Evolutionary conservation across 2,329 filamentous ascomycete species (phyloP).

Genomic region (Huntiella moniliformis): DNA sequence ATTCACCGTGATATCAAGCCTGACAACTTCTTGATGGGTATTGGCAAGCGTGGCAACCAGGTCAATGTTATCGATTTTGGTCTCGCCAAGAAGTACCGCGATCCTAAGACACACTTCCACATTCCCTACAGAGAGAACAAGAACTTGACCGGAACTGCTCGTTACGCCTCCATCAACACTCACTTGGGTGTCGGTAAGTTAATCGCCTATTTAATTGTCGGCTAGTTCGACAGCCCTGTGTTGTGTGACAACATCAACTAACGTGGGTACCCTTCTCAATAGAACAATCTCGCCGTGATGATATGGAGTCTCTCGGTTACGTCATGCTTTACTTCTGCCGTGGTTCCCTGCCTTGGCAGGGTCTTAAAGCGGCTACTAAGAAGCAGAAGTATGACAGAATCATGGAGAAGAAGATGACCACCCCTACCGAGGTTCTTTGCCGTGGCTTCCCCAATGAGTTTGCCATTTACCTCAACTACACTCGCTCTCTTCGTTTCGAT

Average conservation of each 20-base stretch:
- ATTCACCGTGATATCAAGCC: constrained; percentile 99
- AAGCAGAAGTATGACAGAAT: constrained; percentile 99
- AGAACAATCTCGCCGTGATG: constrained; percentile 95
- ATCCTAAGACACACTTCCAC: constrained; percentile 99
- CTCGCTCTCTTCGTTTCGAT: constrained; percentile 91
- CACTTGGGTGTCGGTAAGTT: constrained; percentile 75
- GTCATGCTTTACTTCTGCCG: constrained; percentile 99
- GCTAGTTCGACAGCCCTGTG: neutral
- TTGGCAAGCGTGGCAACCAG: constrained; percentile 97
- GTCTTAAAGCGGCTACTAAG: constrained; percentile 94
- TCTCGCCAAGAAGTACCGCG: constrained; percentile 97
- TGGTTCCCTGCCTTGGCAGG: constrained; percentile 96
- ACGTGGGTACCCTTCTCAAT: neutral
- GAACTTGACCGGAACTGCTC: constrained; percentile 96
- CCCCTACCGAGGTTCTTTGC: constrained; percentile 93
- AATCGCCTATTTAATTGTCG: neutral
- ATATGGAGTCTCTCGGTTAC: constrained; percentile 97
- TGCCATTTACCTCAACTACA: constrained; percentile 99
- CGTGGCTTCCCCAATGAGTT: constrained; percentile 99
- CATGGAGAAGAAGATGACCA: constrained; percentile 99
- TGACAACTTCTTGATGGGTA: constrained; percentile 98
- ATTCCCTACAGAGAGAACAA: constrained; percentile 99
- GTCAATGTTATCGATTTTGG: constrained; percentile 99
- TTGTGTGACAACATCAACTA: neutral
- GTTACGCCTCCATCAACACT: constrained; percentile 97